Evolutionary conservation across 257 asterid species (phyloP), one percentile per base, ranked within the genome.

Genomic region (Solanum stenotomum): DNA sequence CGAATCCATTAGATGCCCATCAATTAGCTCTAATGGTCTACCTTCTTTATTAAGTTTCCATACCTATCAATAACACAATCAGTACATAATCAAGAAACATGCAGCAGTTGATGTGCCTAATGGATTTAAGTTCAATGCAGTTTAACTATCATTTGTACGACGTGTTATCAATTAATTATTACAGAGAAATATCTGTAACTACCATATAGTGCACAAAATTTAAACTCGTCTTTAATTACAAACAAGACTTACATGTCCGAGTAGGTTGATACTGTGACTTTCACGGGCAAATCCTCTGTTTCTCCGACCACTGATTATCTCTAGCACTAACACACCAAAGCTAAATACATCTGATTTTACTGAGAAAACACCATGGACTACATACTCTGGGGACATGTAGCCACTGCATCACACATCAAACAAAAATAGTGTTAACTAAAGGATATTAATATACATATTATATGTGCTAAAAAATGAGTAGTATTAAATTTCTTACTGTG

Each of bases 321-420:
- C 90, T 22, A 91, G 87, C 65, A 87, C 79, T 40, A 91, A 77
- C 27, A 91, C 91, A 2, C 92, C 92, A 35, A 87, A 91, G 88
- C 92, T 91, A 34, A 89, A 87, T 1, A 85, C 91, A 27, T 89
- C 91, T 65, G 92, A 89, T 89, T 91, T 91, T 31, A 91, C 85
- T 4, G 92, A 91, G 49, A 89, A 91, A 18, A 91, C 25, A 40
- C 92, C 91, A 75, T 91, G 89, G 31, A 88, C 77, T 6, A 89
- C 90, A n/a, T 90, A 90, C 88, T 89, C 91, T n/a, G 91, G 92
- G 52, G 92, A 78, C 92, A 90, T 90, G 16, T 90, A 90, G 38
- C 92, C 92, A 74, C 92, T 90, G 72, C 90, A 88, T 49, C 38
- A 63, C 35, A 31, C 5, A 61, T 23, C n/a, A 42, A 38, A n/a